Evolutionary conservation across 495 filamentous ascomycete species (phyloP), one percentile per base, ranked within the genome.

Genomic region (Penicilliopsis zonata): DNA sequence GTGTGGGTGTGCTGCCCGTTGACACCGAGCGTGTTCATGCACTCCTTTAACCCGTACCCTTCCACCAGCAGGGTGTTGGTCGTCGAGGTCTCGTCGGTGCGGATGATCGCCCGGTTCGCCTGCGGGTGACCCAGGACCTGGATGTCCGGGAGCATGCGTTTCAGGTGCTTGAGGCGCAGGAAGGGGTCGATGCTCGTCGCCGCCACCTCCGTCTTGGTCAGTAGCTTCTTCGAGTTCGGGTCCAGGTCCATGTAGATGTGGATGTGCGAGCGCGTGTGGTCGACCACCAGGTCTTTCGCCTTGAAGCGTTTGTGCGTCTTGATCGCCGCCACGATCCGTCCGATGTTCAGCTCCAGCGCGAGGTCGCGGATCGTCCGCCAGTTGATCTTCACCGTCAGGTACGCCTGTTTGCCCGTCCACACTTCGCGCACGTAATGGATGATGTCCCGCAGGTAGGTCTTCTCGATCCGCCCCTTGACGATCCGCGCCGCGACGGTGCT

Each of bases 11-110:
- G 59, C 5, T 69, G 74, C 35, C 84, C 85, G 22, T 87, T 61
- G 17, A 98, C 77, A 37, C 90, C 90, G 19, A 78, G 74, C 1
- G 90, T 98, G 17, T 72, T 94, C 78, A 98, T 92, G 60, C 88
- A 95, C 8, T 72, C 69, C 16, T 69, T 70, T 30, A 98, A 61
- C 3, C 90, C 90, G 57, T 96, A 96, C 12, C 90, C 90, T 66
- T 98, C 90, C 13, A 98, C 90, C 0, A 94, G 64, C 5, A 98
- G 70, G 17, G 71, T 77, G 46, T 85, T 66, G 13, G 44, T 52
- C 9, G 63, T 63, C 15, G 72, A 65, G 0, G 67, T 69, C 26
- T 78, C 72, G 36, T 72, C 71, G 14, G 77, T 80, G 44, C 88
- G 81, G 46, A 98, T 87, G 49, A 98, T 87, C 30, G 87, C 92